Base-by-base conservation (phyloP, 2,329 filamentous ascomycete genomes). In the Penicillium nordicum region DNA sequence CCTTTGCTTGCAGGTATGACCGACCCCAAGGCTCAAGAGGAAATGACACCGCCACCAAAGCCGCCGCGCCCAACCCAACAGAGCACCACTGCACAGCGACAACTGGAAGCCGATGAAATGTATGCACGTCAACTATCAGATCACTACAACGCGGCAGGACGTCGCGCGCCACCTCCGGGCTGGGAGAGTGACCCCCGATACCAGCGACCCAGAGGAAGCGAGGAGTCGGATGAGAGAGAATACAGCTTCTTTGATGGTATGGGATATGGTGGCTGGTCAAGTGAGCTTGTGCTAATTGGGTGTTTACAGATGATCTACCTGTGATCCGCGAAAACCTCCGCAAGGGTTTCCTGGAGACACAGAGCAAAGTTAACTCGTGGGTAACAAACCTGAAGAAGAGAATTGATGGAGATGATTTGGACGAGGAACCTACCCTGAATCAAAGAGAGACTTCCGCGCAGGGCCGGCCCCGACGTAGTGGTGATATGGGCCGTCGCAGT, bases 321-420 rank as follows among this genome's bases (percentile, higher is more conserved):
- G 86, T 93, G 48, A 97, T 99, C 70, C 88, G 87, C 63, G 91
- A 96, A 71, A 97, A 95, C 69, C 84, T 99, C 65, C 88, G 88
- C 71, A 95, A 97, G 77, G 94, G 94, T 4, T 99, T 99, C 76
- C 69, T 92, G 53, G 92, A 99, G 70, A 97, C 94, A 2, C 94
- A 97, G 77, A 87, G 84, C 53, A 95, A 90, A 70, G 89, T 99
- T 67, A 97, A 96, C 77, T 84, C 85, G 48, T 97, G 93, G 92
- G 91, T 99, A 67, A 89, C 84, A 49, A 92, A 86, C 61, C 80
- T 99, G 71, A 94, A 90, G 78, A 97, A 97, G 83, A 90, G 88
- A 74, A 84, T 99, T 34, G 92, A 97, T 68, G 93, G 94, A 47
- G 90, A 94, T 62, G 88, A 92, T 25, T 84, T 86, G 63, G 63